phyloP scores from a whole-genome alignment of 805 yeast genomes.

The Hanseniaspora lachancei region DNA sequence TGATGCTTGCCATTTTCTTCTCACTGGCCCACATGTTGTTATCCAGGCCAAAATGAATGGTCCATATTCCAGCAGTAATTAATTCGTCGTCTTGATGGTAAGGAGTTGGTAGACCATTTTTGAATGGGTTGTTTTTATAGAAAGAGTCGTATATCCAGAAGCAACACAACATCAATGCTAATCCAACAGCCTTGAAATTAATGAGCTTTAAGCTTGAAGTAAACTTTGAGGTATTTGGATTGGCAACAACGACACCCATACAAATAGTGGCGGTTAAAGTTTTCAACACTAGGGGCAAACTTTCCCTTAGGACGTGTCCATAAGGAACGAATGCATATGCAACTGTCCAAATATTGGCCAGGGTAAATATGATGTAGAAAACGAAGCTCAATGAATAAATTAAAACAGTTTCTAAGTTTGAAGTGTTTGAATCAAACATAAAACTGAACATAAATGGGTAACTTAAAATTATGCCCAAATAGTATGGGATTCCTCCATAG shows the following conservation, averaged over 20 bases:
- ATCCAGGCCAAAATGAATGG: constrained; percentile 92
- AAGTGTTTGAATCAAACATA: constrained; percentile 24
- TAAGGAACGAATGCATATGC: constrained; percentile 98
- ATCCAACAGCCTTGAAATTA: background rate
- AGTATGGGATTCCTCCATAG: constrained; percentile 58
- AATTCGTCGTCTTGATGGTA: constrained; percentile 54
- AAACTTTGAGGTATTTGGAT: background rate
- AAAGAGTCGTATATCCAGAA: constrained; percentile 18
- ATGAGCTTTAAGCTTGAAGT: background rate
- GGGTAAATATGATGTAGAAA: constrained; percentile 39
- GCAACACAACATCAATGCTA: constrained; percentile 15
- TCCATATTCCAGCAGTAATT: constrained; percentile 95
- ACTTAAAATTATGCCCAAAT: constrained; percentile 46
- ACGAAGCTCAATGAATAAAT: constrained; percentile 40
- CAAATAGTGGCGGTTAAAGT: constrained; percentile 41
- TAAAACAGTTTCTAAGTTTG: constrained; percentile 41
- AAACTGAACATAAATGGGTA: constrained; percentile 52
- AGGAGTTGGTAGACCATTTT: constrained; percentile 43
- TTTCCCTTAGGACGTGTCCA: constrained; percentile 75
- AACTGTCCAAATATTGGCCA: constrained; percentile 91
- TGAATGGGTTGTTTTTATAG: constrained; percentile 20
- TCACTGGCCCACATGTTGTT: constrained; percentile 98
- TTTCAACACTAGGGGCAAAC: constrained; percentile 63
- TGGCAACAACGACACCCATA: constrained; percentile 33
- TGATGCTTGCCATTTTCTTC: constrained; percentile 70